Evolutionary conservation across 23 red algal species (phyloP).

Genomic region (Gracilaria gracilis): DNA sequence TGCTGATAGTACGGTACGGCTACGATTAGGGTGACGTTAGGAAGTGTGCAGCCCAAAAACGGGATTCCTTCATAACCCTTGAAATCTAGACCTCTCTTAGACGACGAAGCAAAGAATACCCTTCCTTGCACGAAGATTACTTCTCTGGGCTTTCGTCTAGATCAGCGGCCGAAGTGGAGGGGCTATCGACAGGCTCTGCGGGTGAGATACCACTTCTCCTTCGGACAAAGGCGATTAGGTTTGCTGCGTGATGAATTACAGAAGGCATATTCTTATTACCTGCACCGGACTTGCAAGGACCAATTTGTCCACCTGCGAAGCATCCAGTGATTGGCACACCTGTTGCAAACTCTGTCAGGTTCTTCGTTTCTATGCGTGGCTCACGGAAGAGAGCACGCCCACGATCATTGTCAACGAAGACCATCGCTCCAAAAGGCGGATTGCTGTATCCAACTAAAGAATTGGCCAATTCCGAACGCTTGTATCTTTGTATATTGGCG

Average conservation of each 20-base stretch:
- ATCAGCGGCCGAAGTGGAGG: constrained; percentile 50
- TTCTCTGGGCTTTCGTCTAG: constrained; percentile 35
- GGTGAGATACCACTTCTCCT: constrained; percentile 67
- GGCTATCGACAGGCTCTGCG: constrained; percentile 58
- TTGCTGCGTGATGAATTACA: constrained; percentile 58
- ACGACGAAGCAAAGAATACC: neutral
- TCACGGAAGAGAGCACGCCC: constrained; percentile 68
- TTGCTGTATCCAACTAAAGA: constrained; percentile 75
- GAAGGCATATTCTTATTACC: constrained; percentile 45
- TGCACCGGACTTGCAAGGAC: constrained; percentile 26
- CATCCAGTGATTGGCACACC: constrained; percentile 69
- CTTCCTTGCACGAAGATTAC: neutral
- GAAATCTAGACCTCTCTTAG: neutral
- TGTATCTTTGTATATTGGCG: constrained; percentile 65
- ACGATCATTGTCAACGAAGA: constrained; percentile 56
- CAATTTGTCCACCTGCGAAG: constrained; percentile 75
- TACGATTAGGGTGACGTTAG: neutral
- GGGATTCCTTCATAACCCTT: neutral
- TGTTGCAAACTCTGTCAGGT: constrained; percentile 60
- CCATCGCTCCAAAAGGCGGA: constrained; percentile 74
- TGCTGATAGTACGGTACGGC: neutral
- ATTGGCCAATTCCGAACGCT: constrained; percentile 67
- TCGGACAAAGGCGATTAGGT: constrained; percentile 60
- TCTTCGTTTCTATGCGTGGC: constrained; percentile 54
- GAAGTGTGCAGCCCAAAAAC: neutral